A percentile compares a stretch with the other conserved stretches of the same genome.
phyloP scores from a whole-genome alignment of 1,284 basidiomycete genomes.

The Hemileia vastatrix region DNA sequence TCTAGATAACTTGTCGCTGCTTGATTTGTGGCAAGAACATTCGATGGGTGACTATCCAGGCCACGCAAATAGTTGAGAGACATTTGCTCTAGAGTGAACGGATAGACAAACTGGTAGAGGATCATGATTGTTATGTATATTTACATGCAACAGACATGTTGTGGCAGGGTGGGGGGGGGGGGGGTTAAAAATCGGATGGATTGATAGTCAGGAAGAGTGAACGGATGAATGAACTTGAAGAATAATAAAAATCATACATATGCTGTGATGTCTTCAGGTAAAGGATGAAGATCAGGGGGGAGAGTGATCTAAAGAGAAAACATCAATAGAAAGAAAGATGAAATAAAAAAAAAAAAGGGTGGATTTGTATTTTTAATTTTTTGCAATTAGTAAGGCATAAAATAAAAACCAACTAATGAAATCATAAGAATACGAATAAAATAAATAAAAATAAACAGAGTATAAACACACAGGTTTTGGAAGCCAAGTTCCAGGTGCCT shows the following conservation, averaged over 20 bases:
- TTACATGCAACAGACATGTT: no score
- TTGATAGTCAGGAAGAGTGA: no score
- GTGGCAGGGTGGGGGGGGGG: no score
- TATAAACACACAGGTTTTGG: slow-evolving; percentile 20
- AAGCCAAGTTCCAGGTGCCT: slow-evolving; percentile 22
- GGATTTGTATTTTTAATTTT: background rate
- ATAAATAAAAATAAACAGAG: background rate
- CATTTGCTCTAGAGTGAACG: slow-evolving; percentile 14
- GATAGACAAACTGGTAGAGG: slow-evolving; percentile 15
- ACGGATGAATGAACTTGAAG: slow-evolving; percentile 20
- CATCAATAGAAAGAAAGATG: background rate
- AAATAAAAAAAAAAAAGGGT: background rate
- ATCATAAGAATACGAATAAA: background rate
- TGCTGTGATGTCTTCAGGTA: slow-evolving; percentile 18
- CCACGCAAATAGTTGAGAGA: slow-evolving; percentile 15
- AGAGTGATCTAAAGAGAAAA: slow-evolving; percentile 6
- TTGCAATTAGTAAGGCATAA: no score
- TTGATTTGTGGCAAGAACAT: background rate
- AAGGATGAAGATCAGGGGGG: slow-evolving; percentile 17
- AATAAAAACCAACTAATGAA: no score
- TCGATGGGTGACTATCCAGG: background rate
- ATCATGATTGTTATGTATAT: no score
- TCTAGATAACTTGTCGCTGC: slow-evolving; percentile 9
- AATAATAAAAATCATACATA: slow-evolving; percentile 6
- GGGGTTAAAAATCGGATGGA: no score